Conservation (phyloP, 805 yeast species). For the Cyberlindnera galapagoensis region DNA sequence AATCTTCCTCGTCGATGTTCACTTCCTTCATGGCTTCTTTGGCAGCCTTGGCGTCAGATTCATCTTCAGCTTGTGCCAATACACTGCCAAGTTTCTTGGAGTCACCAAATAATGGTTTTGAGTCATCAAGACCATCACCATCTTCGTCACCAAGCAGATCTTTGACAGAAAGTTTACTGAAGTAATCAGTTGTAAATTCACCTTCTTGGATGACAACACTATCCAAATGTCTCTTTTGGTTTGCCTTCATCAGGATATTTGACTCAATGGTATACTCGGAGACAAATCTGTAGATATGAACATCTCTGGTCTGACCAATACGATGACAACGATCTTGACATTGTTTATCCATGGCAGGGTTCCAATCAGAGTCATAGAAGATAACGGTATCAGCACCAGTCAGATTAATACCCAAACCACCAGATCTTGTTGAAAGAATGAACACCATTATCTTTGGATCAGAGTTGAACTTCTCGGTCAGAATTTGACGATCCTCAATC, state of each 20-base stretch:
- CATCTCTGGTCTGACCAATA: constrained; percentile 97
- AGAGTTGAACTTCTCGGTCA: constrained; percentile 88
- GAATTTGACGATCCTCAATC: constrained; percentile 90
- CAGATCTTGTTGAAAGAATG: constrained; percentile 91
- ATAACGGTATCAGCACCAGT: constrained; percentile 99
- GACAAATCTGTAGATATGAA: constrained; percentile 92
- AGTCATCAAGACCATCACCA: constrained; percentile 22
- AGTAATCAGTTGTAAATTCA: constrained; percentile 95
- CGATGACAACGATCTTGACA: constrained; percentile 99
- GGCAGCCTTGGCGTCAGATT: constrained; percentile 85
- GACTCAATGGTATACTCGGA: constrained; percentile 95
- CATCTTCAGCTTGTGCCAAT: constrained; percentile 93
- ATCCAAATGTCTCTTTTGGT: constrained; percentile 89
- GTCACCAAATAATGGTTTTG: constrained; percentile 29
- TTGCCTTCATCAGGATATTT: constrained; percentile 87
- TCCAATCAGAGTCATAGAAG: constrained; percentile 98
- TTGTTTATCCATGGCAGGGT: constrained; percentile 99
- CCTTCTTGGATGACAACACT: constrained; percentile 96
- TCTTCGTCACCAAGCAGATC: constrained; percentile 61
- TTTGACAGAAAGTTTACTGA: constrained; percentile 77
- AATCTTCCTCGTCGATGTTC: constrained; percentile 80
- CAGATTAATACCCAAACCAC: constrained; percentile 94
- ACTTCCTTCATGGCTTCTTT: constrained; percentile 81
- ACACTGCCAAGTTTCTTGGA: constrained; percentile 45
- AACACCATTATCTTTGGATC: constrained; percentile 86